These are phyloP conservation scores for Thermochaetoides thermophila DNA, from an alignment of 495 filamentous ascomycete genomes.

Conservation along the genomic window DNA sequence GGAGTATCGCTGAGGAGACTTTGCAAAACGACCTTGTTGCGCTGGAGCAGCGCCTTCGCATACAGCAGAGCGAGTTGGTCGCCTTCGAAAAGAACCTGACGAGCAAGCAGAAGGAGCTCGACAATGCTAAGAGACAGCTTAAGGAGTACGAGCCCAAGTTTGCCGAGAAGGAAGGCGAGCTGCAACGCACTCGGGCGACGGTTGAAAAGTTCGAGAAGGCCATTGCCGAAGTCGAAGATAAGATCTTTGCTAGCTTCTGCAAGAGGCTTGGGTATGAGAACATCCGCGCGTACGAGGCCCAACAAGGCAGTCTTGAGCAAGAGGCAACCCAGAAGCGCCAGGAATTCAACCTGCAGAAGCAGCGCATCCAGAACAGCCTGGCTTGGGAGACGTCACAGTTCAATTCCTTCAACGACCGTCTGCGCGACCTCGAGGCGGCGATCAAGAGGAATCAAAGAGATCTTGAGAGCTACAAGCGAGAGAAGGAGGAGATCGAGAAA, in stretches of 20 bases:
- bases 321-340: constrained; percentile 75
- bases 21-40: constrained; percentile 67
- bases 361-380: constrained; percentile 61
- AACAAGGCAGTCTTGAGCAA: constrained; percentile 81
- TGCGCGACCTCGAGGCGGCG: constrained; percentile 49
- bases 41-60: constrained; percentile 62
- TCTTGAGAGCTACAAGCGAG: constrained; percentile 51
- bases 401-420: constrained; percentile 49
- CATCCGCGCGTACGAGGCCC: constrained; percentile 84
- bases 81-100: constrained; percentile 73
- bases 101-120: constrained; percentile 72
- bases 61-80: constrained; percentile 59
- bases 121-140: constrained; percentile 54
- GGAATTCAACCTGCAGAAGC: constrained; percentile 73
- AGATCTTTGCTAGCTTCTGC: constrained; percentile 80
- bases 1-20: constrained; percentile 60
- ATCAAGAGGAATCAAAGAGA: constrained; percentile 48
- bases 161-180: constrained; percentile 47
- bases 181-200: constrained; percentile 49
- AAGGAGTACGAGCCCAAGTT: constrained; percentile 65
- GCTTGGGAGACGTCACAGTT: constrained; percentile 62
- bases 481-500: constrained; percentile 61
- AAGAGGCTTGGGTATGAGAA: constrained; percentile 70
- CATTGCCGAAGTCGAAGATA: constrained; percentile 76
- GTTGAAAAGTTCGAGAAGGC: constrained; percentile 57